Conservation (phyloP, 164 flowering plant species). For the Chloranthus sessilifolius region DNA sequence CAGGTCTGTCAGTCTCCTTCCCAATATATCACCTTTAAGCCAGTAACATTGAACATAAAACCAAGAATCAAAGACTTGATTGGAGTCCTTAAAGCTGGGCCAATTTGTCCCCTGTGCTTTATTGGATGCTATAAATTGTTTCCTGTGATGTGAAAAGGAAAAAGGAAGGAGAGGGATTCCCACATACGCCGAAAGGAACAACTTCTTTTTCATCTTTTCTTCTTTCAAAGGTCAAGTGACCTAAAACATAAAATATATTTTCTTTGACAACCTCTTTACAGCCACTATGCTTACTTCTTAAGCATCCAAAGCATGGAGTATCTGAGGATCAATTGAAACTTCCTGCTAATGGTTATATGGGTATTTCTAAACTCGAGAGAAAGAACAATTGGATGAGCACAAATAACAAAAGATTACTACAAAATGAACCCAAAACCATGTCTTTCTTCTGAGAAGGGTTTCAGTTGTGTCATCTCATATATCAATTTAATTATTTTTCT, state of each 20-base stretch:
- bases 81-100: constrained; percentile 15
- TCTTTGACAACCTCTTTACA: not conserved
- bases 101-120: constrained; percentile 18
- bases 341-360: not conserved
- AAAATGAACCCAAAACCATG: too few species aligned
- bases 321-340: not conserved
- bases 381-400: too few species aligned
- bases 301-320: not conserved
- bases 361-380: too few species aligned
- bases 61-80: too few species aligned
- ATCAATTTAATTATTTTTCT: too few species aligned
- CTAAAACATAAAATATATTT: too few species aligned
- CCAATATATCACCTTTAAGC: too few species aligned
- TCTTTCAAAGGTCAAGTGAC: not conserved
- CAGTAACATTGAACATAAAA: too few species aligned
- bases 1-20: too few species aligned
- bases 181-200: constrained; percentile 5
- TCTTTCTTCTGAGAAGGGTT: too few species aligned
- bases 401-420: too few species aligned
- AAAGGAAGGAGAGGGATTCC: constrained; percentile 1
- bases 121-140: constrained; percentile 16
- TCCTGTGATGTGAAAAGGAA: constrained; percentile 9
- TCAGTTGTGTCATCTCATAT: too few species aligned
- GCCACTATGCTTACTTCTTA: not conserved
- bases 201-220: constrained; percentile 8